phyloP scores from a whole-genome alignment of 371 early-diverging fungal species.

The Synchytrium microbalum region DNA sequence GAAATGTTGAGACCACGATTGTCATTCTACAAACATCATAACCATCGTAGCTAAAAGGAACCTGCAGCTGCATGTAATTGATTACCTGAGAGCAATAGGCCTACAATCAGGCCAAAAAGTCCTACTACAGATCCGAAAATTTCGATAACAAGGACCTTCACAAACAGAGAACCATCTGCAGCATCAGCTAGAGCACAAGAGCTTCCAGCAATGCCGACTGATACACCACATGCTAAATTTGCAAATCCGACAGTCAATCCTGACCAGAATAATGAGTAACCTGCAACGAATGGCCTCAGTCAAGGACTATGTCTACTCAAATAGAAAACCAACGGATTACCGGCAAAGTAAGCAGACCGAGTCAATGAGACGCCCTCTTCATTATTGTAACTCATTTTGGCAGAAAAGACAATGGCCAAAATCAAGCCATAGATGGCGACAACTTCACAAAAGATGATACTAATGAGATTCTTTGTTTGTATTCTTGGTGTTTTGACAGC shows the following conservation, averaged over 20 bases:
- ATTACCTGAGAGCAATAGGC: conserved; percentile 23
- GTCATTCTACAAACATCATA: no score
- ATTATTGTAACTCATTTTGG: conserved; percentile 59
- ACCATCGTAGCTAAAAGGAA: no score
- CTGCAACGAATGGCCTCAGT: conserved; percentile 26
- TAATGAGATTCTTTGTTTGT: conserved; percentile 90
- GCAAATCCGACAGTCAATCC: conserved; percentile 92
- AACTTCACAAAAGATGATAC: conserved; percentile 97
- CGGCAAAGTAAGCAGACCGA: conserved; percentile 18
- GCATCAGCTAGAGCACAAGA: conserved; percentile 94
- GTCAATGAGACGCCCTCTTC: conserved; percentile 15
- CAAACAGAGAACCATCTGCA: conserved; percentile 87
- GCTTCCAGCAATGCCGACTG: conserved; percentile 91
- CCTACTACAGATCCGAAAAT: conserved; percentile 95
- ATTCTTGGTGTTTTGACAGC: conserved; percentile 91
- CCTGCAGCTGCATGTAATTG: no score
- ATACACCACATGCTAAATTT: conserved; percentile 88
- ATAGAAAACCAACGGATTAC: conserved; percentile 4
- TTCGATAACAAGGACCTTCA: conserved; percentile 90
- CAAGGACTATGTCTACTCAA: neutral
- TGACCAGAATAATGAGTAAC: conserved; percentile 92
- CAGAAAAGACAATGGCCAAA: conserved; percentile 91
- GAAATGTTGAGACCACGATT: no score
- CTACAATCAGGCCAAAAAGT: conserved; percentile 91
- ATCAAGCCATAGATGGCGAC: conserved; percentile 98